Evolutionary conservation across 2,329 filamentous ascomycete genomes (phyloP), one percentile per base, ranked within the genome.

Genomic region (Sporothrix protearum): DNA sequence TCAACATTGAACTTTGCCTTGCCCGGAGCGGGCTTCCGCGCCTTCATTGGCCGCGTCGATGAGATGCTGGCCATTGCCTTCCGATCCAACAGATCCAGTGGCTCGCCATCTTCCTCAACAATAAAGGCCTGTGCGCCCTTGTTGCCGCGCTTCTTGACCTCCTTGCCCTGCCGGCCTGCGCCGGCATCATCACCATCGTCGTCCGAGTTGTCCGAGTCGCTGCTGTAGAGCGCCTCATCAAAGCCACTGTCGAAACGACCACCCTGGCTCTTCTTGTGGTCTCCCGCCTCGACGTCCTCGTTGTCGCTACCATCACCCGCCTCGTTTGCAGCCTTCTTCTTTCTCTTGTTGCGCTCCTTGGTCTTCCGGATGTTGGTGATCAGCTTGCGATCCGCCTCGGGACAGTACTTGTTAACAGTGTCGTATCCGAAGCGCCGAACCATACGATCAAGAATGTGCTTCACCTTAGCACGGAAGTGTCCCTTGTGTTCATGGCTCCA

Each of bases 401-500:
- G 95, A 72, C 92, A 94, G 79, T 92, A 85, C 75, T 88, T 88
- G 81, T 96, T 92, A 14, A 99, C 88, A 39, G 88, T 81, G 1
- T 95, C 91, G 61, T 92, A 91, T 64, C 96, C 94, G 78, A 97
- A 98, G 71, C 95, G 89, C 64, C 95, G 89, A 28, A 98, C 91
- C 87, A 97, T 93, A 69, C 96, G 89, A 82, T 99, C 96, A 19
- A 99, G 84, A 74, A 99, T 98, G 78, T 97, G 94, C 88, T 97
- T 98, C 76, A 99, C 94, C 84, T 98, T 99, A 67, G 92, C 91
- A 78, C 95, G 93, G 83, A 99, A 96, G 79, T 97, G 94, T 14
- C 94, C 94, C 83, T 98, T 98, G 85, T 99, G 96, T 81, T 99
- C 96, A 80, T 97, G 93, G 79, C 92, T 94, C 95, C 96, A 99